phyloP scores from a whole-genome alignment of 2,329 filamentous ascomycete species.

The Hortaea sp. region DNA sequence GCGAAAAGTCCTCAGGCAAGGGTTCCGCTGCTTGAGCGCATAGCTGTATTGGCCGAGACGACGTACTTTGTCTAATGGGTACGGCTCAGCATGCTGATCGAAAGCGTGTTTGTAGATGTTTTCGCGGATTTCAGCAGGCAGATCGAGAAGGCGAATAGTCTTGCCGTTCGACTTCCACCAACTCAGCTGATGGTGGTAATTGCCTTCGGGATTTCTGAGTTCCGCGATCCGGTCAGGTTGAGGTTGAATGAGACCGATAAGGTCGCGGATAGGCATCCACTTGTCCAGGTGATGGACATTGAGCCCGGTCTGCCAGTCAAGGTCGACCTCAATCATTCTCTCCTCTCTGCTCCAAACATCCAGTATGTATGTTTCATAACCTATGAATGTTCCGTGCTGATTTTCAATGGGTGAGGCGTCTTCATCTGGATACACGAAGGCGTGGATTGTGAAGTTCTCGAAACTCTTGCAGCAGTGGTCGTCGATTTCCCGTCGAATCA shows the following conservation, averaged over 20 bases:
- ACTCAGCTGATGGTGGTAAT: neutral
- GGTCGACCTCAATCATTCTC: neutral
- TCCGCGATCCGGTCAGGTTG: neutral
- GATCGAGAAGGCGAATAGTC: conserved; percentile 5
- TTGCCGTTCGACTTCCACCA: conserved; percentile 5
- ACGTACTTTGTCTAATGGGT: conserved; percentile 2
- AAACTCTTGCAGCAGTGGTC: conserved; percentile 1
- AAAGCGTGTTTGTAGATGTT: conserved; percentile 10
- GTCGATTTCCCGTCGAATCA: neutral
- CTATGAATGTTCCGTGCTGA: neutral
- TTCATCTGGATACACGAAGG: neutral
- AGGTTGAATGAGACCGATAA: neutral
- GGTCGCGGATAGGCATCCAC: conserved; percentile 1
- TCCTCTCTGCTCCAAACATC: neutral
- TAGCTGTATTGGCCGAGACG: neutral
- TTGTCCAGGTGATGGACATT: neutral
- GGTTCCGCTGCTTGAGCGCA: neutral
- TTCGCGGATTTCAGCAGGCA: conserved; percentile 18
- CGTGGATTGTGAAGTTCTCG: conserved; percentile 1
- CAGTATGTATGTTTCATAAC: conserved; percentile 2
- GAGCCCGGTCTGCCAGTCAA: neutral
- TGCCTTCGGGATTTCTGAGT: neutral
- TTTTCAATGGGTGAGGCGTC: neutral
- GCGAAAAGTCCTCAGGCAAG: conserved; percentile 6
- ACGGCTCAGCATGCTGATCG: conserved; percentile 5